These are phyloP conservation scores for Daldinia sp. DNA, from an alignment of 2,329 filamentous ascomycete species.

Conservation along the genomic window DNA sequence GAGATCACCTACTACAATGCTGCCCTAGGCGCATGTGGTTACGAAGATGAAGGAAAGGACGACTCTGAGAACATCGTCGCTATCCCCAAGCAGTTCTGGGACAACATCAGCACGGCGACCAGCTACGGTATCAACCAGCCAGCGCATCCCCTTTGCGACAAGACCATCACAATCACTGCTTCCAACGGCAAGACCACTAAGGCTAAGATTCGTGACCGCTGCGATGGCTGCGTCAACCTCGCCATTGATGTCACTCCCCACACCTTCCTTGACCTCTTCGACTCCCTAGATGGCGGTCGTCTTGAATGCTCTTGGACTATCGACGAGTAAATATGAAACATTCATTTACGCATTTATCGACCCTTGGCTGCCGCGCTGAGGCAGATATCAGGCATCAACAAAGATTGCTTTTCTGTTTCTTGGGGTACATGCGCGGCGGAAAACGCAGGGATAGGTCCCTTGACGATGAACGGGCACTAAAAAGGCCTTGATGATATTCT, in stretches of 20 bases:
- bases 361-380: constrained; percentile 1
- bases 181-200: constrained; percentile 67
- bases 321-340: constrained; percentile 44
- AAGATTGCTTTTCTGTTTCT: constrained; percentile 30
- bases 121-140: constrained; percentile 61
- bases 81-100: constrained; percentile 67
- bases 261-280: constrained; percentile 67
- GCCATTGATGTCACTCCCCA: constrained; percentile 72
- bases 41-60: constrained; percentile 69
- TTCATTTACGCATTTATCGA: constrained; percentile 7
- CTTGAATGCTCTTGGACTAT: constrained; percentile 50
- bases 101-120: constrained; percentile 69
- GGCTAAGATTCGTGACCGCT: constrained; percentile 79
- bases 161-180: constrained; percentile 72
- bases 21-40: constrained; percentile 77
- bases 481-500: constrained; percentile 38
- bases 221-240: constrained; percentile 71
- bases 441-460: constrained; percentile 18
- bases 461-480: constrained; percentile 32
- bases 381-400: constrained; percentile 12
- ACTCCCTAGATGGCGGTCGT: constrained; percentile 56
- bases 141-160: constrained; percentile 76
- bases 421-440: constrained; percentile 26
- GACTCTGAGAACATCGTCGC: constrained; percentile 73
- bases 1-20: constrained; percentile 81